phyloP scores from a whole-genome alignment of 805 yeast species.

The Candida ipomoeae region DNA sequence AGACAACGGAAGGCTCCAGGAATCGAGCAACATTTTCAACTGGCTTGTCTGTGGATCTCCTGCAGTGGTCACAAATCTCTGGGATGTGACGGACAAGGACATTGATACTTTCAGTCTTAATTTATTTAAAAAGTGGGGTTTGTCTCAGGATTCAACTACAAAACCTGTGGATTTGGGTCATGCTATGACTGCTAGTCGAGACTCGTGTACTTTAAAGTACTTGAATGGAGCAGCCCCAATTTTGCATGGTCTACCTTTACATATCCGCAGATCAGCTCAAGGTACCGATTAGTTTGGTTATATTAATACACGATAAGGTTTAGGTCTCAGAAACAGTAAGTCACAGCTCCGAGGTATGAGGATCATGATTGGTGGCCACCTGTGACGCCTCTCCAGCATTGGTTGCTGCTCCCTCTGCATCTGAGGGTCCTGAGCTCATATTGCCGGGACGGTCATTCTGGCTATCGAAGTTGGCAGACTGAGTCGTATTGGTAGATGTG shows the following conservation, averaged over 20 bases:
- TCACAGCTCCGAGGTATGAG: conserved; percentile 10
- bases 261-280: conserved; percentile 2
- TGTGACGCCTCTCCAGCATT: conserved; percentile 12
- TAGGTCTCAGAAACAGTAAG: not conserved
- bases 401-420: conserved; percentile 12
- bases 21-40: conserved; percentile 71
- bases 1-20: conserved; percentile 56
- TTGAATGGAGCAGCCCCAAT: conserved; percentile 93
- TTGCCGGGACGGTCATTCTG: conserved; percentile 14
- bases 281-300: not conserved
- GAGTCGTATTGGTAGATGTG: conserved; percentile 17
- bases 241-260: conserved; percentile 78
- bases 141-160: conserved; percentile 26
- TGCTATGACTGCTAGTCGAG: conserved; percentile 62
- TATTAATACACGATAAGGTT: not conserved
- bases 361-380: conserved; percentile 13
- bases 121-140: conserved; percentile 64
- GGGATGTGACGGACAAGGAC: conserved; percentile 98
- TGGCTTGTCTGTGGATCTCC: conserved; percentile 82
- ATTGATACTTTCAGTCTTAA: conserved; percentile 71
- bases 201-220: conserved; percentile 62
- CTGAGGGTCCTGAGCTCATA: conserved; percentile 14
- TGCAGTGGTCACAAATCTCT: conserved; percentile 75
- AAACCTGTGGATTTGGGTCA: conserved; percentile 35
- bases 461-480: conserved; percentile 9